Evolutionary conservation across 129 eudicot genomes (phyloP).

Genomic region (Tanacetum coccineum): DNA sequence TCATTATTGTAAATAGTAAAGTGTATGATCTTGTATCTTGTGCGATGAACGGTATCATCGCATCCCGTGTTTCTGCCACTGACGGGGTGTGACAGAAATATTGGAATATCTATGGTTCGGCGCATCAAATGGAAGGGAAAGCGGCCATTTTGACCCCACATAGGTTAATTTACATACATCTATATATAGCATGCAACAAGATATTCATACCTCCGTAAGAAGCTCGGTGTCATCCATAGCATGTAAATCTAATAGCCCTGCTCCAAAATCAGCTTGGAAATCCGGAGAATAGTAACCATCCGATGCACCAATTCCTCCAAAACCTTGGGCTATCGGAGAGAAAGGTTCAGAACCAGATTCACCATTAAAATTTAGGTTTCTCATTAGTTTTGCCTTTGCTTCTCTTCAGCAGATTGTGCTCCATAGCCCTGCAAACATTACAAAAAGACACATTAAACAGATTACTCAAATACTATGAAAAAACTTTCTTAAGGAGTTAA

Average conservation of each 20-base stretch:
- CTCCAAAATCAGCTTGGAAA: constrained; percentile 96
- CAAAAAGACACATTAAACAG: constrained; percentile 25
- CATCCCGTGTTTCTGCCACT: no score
- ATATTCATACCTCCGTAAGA: no score
- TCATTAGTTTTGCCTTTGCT: constrained; percentile 93
- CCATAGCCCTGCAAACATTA: constrained; percentile 78
- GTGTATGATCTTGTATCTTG: no score
- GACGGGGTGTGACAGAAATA: no score
- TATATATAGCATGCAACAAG: background rate
- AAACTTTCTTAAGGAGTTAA: constrained; percentile 14
- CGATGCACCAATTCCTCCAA: constrained; percentile 49
- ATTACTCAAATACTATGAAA: constrained; percentile 6
- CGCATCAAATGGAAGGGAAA: background rate
- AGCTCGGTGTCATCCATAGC: no score
- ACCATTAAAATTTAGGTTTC: no score
- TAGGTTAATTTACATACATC: constrained; percentile 5
- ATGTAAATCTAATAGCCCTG: constrained; percentile 96
- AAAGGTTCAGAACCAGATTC: no score
- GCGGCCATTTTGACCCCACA: constrained; percentile 12
- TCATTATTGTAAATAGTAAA: no score
- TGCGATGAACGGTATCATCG: no score
- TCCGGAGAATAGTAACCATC: constrained; percentile 74
- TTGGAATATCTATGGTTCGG: no score
- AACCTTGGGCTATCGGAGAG: constrained; percentile 69
- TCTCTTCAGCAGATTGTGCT: constrained; percentile 97